Evolutionary conservation across 2,329 filamentous ascomycete species (phyloP), one percentile per base, ranked within the genome.

Genomic region (Verticillium nonalfalfae): DNA sequence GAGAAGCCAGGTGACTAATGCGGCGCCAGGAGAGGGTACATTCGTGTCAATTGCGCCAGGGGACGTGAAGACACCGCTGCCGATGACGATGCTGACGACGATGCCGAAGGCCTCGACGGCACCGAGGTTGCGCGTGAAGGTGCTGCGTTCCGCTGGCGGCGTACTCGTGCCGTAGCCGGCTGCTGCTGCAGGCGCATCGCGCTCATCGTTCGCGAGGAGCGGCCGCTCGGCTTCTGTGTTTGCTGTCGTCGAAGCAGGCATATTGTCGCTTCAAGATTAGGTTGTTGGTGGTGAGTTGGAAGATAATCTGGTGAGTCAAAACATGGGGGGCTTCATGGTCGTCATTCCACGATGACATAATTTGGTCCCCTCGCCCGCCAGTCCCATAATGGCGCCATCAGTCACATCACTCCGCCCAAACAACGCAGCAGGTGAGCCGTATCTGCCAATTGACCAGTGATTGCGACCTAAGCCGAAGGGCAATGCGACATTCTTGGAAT

Each of bases 41-140:
- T 88, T 86, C 15, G 81, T 81, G 67, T 88, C 85, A 62, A 89
- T 85, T 11, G 84, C 79, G 0, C 85, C 84, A 0, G 85, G 85
- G 1, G 85, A 87, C 0, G 86, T 87, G 66, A 89, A 89, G 18
- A 89, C 82, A 38, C 86, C 85, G 59, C 82, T 85, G 7, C 86
- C 86, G 57, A 88, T 86, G 60, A 87, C 85, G 63, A 88, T 84
- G 66, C 83, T 84, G 63, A 88, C 81, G 50, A 88, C 76, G 56
- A 88, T 84, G 26, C 82, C 83, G 64, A 87, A 87, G 0, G 79
- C 79, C 65, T 82, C 79, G 34, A 77, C 61, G 10, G 79, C 70
- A 33, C 78, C 80, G 4, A 81, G 76, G 64, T 77, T 79, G n/a
- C 75, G 73, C 50, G 69, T 74, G 64, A 81, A 81, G 7, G 74